Evolutionary conservation across 2,329 filamentous ascomycete genomes (phyloP).

Genomic region (Penicillium aurantiogriseum): DNA sequence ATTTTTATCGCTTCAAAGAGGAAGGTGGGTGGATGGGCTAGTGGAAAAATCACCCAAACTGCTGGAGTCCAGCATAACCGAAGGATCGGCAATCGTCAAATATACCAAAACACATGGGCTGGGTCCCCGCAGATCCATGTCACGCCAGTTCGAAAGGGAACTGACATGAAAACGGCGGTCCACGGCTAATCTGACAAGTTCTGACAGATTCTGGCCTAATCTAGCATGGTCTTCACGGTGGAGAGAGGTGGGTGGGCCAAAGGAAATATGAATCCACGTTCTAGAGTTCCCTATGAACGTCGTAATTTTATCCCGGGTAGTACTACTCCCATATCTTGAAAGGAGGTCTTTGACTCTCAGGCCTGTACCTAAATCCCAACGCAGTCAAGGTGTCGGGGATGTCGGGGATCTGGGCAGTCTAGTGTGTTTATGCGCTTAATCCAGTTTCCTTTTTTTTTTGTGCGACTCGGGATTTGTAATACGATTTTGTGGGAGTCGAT

Average conservation of each 20-base stretch:
- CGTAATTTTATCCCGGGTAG: background rate
- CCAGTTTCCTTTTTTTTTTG: background rate
- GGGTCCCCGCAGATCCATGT: slow-evolving; percentile 16
- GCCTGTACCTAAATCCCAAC: slow-evolving; percentile 3
- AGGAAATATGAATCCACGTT: slow-evolving; percentile 1
- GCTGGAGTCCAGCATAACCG: slow-evolving; percentile 19
- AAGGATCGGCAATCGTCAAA: slow-evolving; percentile 31
- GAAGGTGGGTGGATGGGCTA: slow-evolving; percentile 16
- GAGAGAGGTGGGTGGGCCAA: slow-evolving; percentile 3
- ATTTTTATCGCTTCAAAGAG: slow-evolving; percentile 12
- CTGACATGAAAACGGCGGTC: slow-evolving; percentile 8
- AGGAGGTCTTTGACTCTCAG: background rate
- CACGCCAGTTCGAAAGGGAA: background rate
- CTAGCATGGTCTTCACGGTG: background rate
- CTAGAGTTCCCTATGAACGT: background rate
- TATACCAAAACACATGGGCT: slow-evolving; percentile 20
- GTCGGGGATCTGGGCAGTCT: slow-evolving; percentile 2
- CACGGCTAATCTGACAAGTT: background rate
- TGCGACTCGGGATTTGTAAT: slow-evolving; percentile 1
- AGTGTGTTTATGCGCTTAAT: background rate
- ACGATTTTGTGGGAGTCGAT: background rate
- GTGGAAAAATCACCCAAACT: slow-evolving; percentile 10
- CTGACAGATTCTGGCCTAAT: background rate
- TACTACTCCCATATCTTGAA: background rate
- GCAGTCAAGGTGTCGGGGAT: slow-evolving; percentile 3